Percentiles rank a stretch among this genome's conserved stretches.
These are phyloP conservation scores for Magnolia changhungtana DNA, from an alignment of 164 flowering plant species.

Conservation along the genomic window DNA sequence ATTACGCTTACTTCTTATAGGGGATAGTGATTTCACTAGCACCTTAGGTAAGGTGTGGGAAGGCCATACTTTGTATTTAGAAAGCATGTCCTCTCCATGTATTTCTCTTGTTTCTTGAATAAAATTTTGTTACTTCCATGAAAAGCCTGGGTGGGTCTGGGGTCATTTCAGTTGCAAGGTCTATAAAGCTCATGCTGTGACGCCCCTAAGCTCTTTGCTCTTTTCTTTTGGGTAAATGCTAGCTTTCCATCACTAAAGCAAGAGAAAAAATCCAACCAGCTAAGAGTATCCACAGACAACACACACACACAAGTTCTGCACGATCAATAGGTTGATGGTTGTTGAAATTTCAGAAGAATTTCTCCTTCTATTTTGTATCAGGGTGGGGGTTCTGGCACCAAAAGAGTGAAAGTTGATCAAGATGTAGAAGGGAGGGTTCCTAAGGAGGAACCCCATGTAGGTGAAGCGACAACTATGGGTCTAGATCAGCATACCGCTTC, in stretches of 20 bases:
- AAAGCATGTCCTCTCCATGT: background rate
- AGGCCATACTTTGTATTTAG: background rate
- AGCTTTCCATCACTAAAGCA: too few relatives aligned
- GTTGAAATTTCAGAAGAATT: background rate
- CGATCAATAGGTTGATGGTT: too few relatives aligned
- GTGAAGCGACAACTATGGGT: constrained; percentile 25
- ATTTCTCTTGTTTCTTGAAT: background rate
- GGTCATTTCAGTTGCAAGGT: background rate
- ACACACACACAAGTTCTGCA: too few relatives aligned
- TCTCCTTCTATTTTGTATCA: constrained; percentile 20
- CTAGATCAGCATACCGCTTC: constrained; percentile 44
- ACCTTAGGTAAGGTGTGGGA: background rate
- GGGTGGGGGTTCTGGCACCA: constrained; percentile 63
- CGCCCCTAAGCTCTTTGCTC: background rate
- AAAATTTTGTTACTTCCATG: background rate
- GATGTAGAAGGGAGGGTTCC: constrained; percentile 36
- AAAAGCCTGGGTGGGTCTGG: too few relatives aligned
- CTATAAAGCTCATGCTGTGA: background rate
- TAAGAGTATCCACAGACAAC: too few relatives aligned
- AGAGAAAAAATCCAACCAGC: too few relatives aligned
- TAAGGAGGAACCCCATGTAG: constrained; percentile 19
- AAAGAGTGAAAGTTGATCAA: constrained; percentile 62
- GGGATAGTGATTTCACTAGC: background rate
- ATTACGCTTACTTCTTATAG: background rate
- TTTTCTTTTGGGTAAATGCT: background rate